A percentile compares a stretch with the other conserved stretches of the same genome.
Evolutionary conservation across 352 stramenopile species (phyloP).

Genomic region (Aphanomyces euteiches): DNA sequence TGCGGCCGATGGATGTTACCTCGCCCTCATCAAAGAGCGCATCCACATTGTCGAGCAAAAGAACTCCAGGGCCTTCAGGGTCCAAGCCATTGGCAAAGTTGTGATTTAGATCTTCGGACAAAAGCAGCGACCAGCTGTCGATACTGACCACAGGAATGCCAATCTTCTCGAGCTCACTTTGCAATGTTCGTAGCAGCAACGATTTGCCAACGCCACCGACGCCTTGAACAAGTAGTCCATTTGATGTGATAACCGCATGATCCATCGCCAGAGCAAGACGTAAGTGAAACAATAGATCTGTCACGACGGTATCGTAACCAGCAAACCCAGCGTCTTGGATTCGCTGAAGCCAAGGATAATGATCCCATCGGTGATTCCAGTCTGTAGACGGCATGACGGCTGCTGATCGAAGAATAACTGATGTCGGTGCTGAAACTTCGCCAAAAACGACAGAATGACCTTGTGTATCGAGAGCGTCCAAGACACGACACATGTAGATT

Average conservation of each 20-base stretch:
- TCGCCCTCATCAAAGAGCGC: constrained; percentile 56
- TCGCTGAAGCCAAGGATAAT: constrained; percentile 33
- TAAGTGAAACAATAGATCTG: constrained; percentile 55
- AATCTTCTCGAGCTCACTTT: constrained; percentile 33
- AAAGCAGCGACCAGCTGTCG: constrained; percentile 53
- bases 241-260: constrained; percentile 37
- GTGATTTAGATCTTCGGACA: constrained; percentile 46
- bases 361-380: constrained; percentile 33
- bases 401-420: constrained; percentile 13
- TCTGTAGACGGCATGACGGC: constrained; percentile 31
- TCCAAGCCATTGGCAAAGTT: constrained; percentile 31
- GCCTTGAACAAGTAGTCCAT: constrained; percentile 58
- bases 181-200: constrained; percentile 39
- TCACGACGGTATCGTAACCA: constrained; percentile 50
- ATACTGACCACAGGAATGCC: constrained; percentile 32
- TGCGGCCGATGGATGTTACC: constrained; percentile 49
- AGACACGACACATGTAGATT: constrained; percentile 9
- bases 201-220: constrained; percentile 70
- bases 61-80: constrained; percentile 32
- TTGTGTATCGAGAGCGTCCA: neutral
- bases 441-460: neutral
- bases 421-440: neutral
- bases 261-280: constrained; percentile 38
- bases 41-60: constrained; percentile 70
- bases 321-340: constrained; percentile 37